Percentiles rank a stretch among this genome's conserved stretches.
Evolutionary conservation across 257 asterid genomes (phyloP).

Genomic region (Galeopsis tetrahit): DNA sequence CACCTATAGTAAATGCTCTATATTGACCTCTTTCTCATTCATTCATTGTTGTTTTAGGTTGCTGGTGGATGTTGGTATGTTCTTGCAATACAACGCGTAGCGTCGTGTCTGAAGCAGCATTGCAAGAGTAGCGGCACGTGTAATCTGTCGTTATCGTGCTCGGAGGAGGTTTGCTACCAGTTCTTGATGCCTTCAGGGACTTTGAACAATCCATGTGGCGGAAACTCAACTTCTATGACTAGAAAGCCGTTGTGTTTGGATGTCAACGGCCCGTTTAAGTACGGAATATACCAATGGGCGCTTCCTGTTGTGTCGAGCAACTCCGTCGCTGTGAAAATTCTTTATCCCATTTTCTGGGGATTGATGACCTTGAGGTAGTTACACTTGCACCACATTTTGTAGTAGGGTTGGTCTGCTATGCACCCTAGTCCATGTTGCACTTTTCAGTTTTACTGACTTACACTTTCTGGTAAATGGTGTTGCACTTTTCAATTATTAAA

Average conservation of each 20-base stretch:
- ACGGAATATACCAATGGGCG: slow-evolving; percentile 89
- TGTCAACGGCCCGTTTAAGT: slow-evolving; percentile 78
- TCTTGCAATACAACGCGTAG: slow-evolving; percentile 89
- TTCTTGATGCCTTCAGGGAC: slow-evolving; percentile 56
- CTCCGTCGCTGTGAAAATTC: slow-evolving; percentile 79
- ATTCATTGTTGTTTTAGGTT: slow-evolving; percentile 48
- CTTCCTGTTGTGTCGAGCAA: slow-evolving; percentile 91
- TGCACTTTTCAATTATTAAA: too few species aligned
- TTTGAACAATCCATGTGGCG: slow-evolving; percentile 62
- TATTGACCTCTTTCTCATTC: not conserved
- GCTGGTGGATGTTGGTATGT: slow-evolving; percentile 99
- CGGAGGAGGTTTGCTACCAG: slow-evolving; percentile 80
- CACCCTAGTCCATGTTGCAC: too few species aligned
- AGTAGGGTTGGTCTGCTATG: too few species aligned
- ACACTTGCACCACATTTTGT: not conserved
- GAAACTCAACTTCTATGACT: slow-evolving; percentile 47
- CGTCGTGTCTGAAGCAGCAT: slow-evolving; percentile 77
- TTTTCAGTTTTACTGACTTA: too few species aligned
- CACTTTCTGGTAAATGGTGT: too few species aligned
- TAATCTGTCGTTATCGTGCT: slow-evolving; percentile 65
- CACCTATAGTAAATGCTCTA: too few species aligned
- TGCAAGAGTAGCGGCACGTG: slow-evolving; percentile 54
- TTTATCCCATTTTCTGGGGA: slow-evolving; percentile 97
- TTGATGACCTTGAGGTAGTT: slow-evolving; percentile 86
- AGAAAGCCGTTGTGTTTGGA: slow-evolving; percentile 82